These are phyloP conservation scores for Datura wrightii DNA, from an alignment of 257 asterid genomes.

Conservation along the genomic window DNA sequence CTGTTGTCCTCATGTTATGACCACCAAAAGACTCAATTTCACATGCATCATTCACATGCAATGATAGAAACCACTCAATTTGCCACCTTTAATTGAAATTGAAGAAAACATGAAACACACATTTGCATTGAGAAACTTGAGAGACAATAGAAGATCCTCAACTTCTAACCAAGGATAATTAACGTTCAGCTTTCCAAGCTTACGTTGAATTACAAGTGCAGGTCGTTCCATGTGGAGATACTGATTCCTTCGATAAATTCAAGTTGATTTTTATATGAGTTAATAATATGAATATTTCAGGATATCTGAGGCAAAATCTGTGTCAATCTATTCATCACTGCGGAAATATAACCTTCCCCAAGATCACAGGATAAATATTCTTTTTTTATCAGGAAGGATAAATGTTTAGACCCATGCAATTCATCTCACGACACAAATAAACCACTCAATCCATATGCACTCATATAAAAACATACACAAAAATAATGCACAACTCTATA, in stretches of 20 bases:
- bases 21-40: neutral
- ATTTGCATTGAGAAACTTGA: conserved; percentile 8
- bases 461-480: neutral
- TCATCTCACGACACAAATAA: conserved; percentile 2
- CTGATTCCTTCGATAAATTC: neutral
- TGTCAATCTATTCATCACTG: conserved; percentile 1
- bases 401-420: conserved; percentile 15
- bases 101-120: conserved; percentile 3
- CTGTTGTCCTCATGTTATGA: neutral
- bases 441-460: neutral
- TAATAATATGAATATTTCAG: neutral
- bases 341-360: conserved; percentile 6
- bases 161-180: conserved; percentile 23
- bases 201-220: neutral
- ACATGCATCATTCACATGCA: conserved; percentile 7
- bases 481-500: neutral
- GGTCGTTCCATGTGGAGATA: neutral
- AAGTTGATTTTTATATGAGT: neutral
- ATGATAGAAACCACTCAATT: conserved; percentile 20
- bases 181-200: neutral
- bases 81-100: neutral
- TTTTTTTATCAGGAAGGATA: conserved; percentile 11
- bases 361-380: neutral
- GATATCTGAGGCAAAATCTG: neutral
- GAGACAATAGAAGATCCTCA: conserved; percentile 2